Evolutionary conservation across 345 rosid species (phyloP).

Genomic region (Ricinus communis): DNA sequence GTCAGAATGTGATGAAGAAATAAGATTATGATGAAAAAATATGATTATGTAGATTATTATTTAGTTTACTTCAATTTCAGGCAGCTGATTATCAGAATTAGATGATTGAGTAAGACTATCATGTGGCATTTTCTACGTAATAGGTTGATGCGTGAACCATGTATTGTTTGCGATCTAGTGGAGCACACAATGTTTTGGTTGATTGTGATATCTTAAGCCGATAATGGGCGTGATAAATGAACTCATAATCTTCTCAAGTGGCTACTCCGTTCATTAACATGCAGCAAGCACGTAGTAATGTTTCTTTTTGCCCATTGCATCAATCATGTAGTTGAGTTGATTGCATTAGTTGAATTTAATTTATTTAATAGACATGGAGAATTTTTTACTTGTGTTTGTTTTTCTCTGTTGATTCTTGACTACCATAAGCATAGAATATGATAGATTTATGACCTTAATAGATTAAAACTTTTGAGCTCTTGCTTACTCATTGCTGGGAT

Average conservation of each 20-base stretch:
- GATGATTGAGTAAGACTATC: not conserved
- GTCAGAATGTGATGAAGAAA: not conserved
- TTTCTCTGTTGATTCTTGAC: too few species aligned
- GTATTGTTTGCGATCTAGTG: not conserved
- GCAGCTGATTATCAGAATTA: not conserved
- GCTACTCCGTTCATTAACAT: not conserved
- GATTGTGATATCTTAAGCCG: not conserved
- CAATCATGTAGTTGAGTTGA: too few species aligned
- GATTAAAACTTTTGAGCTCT: not conserved
- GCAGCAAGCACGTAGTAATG: not conserved
- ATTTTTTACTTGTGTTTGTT: too few species aligned
- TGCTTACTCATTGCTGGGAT: too few species aligned
- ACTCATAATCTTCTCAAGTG: not conserved
- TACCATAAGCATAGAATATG: too few species aligned
- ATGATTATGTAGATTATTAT: not conserved
- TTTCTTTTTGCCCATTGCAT: too few species aligned
- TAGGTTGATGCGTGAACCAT: too few species aligned
- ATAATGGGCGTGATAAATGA: too few species aligned
- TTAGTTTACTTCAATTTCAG: not conserved
- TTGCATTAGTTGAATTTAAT: too few species aligned
- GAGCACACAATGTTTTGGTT: not conserved
- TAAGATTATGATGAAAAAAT: too few species aligned
- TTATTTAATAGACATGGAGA: too few species aligned
- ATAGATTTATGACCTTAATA: too few species aligned
- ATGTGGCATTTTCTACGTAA: not conserved